These are phyloP conservation scores for Neoascochyta sp. DNA, from an alignment of 2,329 filamentous ascomycete genomes.

Conservation along the genomic window DNA sequence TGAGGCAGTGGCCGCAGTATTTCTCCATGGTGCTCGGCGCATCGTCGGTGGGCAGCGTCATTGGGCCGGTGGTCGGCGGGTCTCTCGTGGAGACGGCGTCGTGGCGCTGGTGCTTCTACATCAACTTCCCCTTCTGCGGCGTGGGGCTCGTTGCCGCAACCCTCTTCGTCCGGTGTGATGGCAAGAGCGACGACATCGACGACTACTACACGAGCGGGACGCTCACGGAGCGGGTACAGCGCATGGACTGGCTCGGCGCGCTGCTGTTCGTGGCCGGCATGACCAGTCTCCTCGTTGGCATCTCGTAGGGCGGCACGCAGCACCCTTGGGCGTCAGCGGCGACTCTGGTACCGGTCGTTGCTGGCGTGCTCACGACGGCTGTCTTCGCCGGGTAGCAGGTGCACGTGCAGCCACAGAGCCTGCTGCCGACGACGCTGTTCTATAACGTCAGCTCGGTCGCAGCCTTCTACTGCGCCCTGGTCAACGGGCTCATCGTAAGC, in stretches of 20 bases:
- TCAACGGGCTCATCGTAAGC: slow-evolving; percentile 46
- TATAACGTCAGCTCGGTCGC: slow-evolving; percentile 33
- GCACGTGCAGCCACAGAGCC: slow-evolving; percentile 31
- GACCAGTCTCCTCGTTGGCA: slow-evolving; percentile 40
- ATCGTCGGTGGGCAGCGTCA: slow-evolving; percentile 55
- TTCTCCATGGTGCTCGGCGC: slow-evolving; percentile 38
- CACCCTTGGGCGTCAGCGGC: slow-evolving; percentile 40
- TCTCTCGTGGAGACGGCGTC: slow-evolving; percentile 49
- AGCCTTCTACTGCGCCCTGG: slow-evolving; percentile 42
- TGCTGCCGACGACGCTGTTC: slow-evolving; percentile 41
- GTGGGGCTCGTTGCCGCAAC: slow-evolving; percentile 23
- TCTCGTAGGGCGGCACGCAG: slow-evolving; percentile 44
- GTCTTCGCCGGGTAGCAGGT: slow-evolving; percentile 38
- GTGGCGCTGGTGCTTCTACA: slow-evolving; percentile 64
- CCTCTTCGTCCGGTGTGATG: slow-evolving; percentile 19
- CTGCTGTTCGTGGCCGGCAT: slow-evolving; percentile 39
- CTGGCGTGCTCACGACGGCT: slow-evolving; percentile 34
- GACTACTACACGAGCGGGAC: slow-evolving; percentile 17
- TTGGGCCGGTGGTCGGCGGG: slow-evolving; percentile 49
- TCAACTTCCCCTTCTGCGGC: slow-evolving; percentile 56
- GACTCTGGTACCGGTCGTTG: slow-evolving; percentile 40
- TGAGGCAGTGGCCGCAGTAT: slow-evolving; percentile 41
- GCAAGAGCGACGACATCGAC: no score
- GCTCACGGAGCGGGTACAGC: slow-evolving; percentile 19
- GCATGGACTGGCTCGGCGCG: slow-evolving; percentile 45